These are phyloP conservation scores for Aspergillus homomorphus DNA, from an alignment of 495 filamentous ascomycete genomes.

Conservation along the genomic window DNA sequence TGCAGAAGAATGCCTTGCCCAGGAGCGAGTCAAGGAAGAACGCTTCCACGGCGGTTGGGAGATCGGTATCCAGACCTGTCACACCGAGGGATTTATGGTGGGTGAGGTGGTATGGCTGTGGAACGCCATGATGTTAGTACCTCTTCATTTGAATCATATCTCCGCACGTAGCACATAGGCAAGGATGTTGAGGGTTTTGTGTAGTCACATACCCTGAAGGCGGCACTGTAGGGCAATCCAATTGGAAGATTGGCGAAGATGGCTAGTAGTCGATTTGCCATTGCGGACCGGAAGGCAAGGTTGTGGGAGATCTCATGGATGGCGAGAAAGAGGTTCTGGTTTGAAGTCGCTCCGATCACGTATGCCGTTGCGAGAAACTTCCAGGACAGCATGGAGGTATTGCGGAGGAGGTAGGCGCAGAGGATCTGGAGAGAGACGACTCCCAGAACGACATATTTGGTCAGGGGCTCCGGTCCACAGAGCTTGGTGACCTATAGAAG, in stretches of 20 bases:
- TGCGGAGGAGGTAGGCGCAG: conserved; percentile 74
- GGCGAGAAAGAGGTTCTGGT: conserved; percentile 97
- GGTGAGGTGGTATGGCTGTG: conserved; percentile 91
- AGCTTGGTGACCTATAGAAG: conserved; percentile 81
- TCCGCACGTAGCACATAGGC: neutral
- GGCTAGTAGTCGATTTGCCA: conserved; percentile 80
- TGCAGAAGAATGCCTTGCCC: conserved; percentile 99
- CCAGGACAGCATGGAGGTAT: conserved; percentile 78
- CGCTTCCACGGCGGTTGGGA: conserved; percentile 89
- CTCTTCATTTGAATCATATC: neutral
- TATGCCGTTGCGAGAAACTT: conserved; percentile 84
- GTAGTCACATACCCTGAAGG: conserved; percentile 69
- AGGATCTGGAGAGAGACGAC: conserved; percentile 81
- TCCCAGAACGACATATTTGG: conserved; percentile 84
- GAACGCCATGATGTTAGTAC: conserved; percentile 10
- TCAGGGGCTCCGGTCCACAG: conserved; percentile 93
- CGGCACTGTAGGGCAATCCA: conserved; percentile 91
- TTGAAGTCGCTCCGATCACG: conserved; percentile 89
- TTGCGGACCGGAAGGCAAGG: conserved; percentile 83
- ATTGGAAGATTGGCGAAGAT: conserved; percentile 95
- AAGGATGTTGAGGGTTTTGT: neutral
- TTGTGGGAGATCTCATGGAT: conserved; percentile 99
- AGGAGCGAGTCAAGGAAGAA: conserved; percentile 92
- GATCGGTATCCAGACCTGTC: conserved; percentile 91
- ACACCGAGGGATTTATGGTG: conserved; percentile 99